Evolutionary conservation across 2,329 filamentous ascomycete species (phyloP).

Genomic region (Apiospora sp.): DNA sequence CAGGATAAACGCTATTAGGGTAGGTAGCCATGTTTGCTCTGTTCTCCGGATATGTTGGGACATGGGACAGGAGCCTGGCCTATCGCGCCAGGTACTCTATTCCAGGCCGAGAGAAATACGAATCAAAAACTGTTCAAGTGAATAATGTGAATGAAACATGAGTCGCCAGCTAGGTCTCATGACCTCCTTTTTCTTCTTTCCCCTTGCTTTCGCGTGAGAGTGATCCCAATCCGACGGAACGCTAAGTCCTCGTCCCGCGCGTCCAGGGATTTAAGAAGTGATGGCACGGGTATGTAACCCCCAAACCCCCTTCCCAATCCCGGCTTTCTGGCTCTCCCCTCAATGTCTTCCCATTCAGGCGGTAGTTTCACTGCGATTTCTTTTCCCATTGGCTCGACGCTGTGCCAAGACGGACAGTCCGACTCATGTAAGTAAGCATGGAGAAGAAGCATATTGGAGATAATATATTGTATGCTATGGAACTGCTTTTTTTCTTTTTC

Average conservation of each 20-base stretch:
- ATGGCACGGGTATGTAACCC: not conserved
- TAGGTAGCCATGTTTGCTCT: no score
- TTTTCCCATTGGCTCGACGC: slow-evolving; percentile 1
- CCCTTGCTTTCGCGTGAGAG: not conserved
- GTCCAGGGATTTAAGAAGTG: not conserved
- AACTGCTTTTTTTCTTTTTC: not conserved
- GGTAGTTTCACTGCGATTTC: not conserved
- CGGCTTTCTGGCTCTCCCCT: slow-evolving; percentile 14
- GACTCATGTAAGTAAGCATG: not conserved
- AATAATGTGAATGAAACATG: not conserved
- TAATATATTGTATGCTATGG: not conserved
- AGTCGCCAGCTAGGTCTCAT: not conserved
- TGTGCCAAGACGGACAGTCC: slow-evolving; percentile 10
- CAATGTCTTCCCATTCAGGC: slow-evolving; percentile 5
- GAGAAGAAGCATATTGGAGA: not conserved
- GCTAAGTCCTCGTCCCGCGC: slow-evolving; percentile 13
- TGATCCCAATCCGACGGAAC: slow-evolving; percentile 18
- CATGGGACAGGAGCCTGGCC: no score
- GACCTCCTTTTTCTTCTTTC: not conserved
- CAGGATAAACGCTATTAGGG: no score
- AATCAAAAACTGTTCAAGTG: not conserved
- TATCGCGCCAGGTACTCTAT: no score
- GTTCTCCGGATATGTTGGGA: no score
- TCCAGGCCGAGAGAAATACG: not conserved
- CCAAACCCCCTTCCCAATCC: not conserved